Percentiles rank a stretch among this genome's conserved stretches.
phyloP scores from a whole-genome alignment of 192 early-diverging fungal genomes.

The Coemansia erecta region DNA sequence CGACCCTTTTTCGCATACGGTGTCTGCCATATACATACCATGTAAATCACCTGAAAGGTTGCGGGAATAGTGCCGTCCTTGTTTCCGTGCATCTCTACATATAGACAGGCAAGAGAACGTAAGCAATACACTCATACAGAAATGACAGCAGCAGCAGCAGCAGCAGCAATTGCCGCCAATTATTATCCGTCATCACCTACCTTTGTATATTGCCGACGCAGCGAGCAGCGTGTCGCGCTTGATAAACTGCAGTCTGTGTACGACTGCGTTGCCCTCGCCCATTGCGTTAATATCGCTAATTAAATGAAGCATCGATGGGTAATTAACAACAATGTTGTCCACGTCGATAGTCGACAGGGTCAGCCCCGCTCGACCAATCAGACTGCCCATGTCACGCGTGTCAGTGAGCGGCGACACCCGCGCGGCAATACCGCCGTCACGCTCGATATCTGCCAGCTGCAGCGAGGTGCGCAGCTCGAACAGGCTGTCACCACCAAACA shows the following conservation, averaged over 20 bases:
- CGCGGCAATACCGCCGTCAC: slow-evolving; percentile 84
- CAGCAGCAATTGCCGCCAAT: too few relatives aligned
- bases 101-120: slow-evolving; percentile 5
- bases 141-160: too few relatives aligned
- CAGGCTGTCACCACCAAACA: slow-evolving; percentile 95
- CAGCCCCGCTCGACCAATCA: slow-evolving; percentile 83
- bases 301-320: slow-evolving; percentile 88
- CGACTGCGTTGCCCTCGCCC: slow-evolving; percentile 92
- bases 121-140: background rate
- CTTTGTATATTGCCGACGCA: slow-evolving; percentile 83
- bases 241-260: slow-evolving; percentile 65
- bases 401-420: slow-evolving; percentile 90
- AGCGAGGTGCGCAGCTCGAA: slow-evolving; percentile 90
- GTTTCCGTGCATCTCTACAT: slow-evolving; percentile 80
- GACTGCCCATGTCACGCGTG: slow-evolving; percentile 69
- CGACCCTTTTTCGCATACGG: background rate
- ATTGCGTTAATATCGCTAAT: slow-evolving; percentile 86
- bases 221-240: slow-evolving; percentile 83
- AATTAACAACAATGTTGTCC: slow-evolving; percentile 87
- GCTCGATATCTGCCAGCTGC: slow-evolving; percentile 89
- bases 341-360: slow-evolving; percentile 90
- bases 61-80: slow-evolving; percentile 87
- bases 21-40: slow-evolving; percentile 24
- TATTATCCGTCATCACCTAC: slow-evolving; percentile 29
- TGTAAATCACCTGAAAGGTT: slow-evolving; percentile 84